Conservation (phyloP, 805 yeast species). For the Saccharomycopsis synnaedendra region DNA sequence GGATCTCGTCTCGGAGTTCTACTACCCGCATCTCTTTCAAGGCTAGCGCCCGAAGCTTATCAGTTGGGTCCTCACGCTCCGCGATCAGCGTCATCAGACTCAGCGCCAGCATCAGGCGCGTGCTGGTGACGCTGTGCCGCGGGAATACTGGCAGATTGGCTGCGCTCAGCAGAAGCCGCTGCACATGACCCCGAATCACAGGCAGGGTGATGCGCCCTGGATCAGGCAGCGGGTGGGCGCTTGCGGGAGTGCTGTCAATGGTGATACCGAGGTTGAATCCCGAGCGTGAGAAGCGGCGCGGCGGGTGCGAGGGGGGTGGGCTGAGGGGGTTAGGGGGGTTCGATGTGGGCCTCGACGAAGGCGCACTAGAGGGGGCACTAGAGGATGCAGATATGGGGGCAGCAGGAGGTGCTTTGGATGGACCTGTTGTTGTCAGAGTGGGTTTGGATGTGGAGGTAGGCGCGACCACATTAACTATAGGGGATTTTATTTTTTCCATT, state of each 20-base stretch:
- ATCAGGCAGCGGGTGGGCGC: neutral
- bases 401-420: too few species aligned
- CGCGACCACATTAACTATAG: too few species aligned
- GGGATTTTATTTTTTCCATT: too few species aligned
- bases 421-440: too few species aligned
- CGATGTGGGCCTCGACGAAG: too few species aligned
- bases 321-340: too few species aligned
- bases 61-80: neutral
- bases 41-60: conserved; percentile 12
- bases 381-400: too few species aligned
- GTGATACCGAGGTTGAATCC: conserved; percentile 14
- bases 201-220: neutral
- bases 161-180: neutral
- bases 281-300: conserved; percentile 10
- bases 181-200: neutral
- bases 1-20: conserved; percentile 14
- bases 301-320: too few species aligned
- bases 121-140: neutral
- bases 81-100: too few species aligned
- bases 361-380: too few species aligned
- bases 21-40: conserved; percentile 16
- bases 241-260: conserved; percentile 1
- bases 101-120: conserved; percentile 1
- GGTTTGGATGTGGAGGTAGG: too few species aligned
- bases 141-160: neutral